phyloP scores from a whole-genome alignment of 352 stramenopile species.

The Globisporangium iwayamae region DNA sequence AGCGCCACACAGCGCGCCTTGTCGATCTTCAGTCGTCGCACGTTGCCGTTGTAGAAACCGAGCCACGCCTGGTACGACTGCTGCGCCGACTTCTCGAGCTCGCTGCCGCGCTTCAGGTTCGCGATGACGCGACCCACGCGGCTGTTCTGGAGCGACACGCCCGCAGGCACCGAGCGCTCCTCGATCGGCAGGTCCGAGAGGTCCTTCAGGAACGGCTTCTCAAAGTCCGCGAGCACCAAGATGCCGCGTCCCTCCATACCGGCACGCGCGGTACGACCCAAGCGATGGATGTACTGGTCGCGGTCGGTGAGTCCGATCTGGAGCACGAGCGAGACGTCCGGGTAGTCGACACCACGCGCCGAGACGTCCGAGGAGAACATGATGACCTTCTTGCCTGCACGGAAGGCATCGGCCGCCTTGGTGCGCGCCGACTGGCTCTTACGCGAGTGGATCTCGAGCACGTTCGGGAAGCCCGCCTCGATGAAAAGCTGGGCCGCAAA shows the following conservation, averaged over 20 bases:
- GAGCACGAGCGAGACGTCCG: slow-evolving; percentile 88
- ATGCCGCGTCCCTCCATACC: slow-evolving; percentile 84
- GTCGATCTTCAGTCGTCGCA: slow-evolving; percentile 39
- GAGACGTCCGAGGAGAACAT: slow-evolving; percentile 96
- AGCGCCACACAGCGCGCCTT: slow-evolving; percentile 61
- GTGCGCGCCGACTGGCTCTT: slow-evolving; percentile 91
- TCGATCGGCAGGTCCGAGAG: slow-evolving; percentile 66
- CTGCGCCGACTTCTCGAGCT: slow-evolving; percentile 75
- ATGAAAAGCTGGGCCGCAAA: slow-evolving; percentile 91
- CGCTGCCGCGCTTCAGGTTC: slow-evolving; percentile 39
- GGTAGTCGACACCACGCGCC: slow-evolving; percentile 95
- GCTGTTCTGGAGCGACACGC: slow-evolving; percentile 6
- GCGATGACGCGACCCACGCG: slow-evolving; percentile 25
- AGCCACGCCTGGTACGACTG: slow-evolving; percentile 94
- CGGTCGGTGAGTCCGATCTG: slow-evolving; percentile 83
- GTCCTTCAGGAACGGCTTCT: slow-evolving; percentile 66
- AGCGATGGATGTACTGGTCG: slow-evolving; percentile 96
- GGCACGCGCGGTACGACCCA: slow-evolving; percentile 91
- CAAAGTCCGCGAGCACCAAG: slow-evolving; percentile 84
- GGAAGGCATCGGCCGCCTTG: slow-evolving; percentile 89
- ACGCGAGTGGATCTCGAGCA: slow-evolving; percentile 95
- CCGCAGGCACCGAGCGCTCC: slow-evolving; percentile 5
- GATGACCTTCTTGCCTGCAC: slow-evolving; percentile 77
- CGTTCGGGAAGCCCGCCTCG: slow-evolving; percentile 53
- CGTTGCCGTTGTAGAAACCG: slow-evolving; percentile 83